Conservation (phyloP, 2,329 filamentous ascomycete species). For the Rhinocladiella mackenziei region DNA sequence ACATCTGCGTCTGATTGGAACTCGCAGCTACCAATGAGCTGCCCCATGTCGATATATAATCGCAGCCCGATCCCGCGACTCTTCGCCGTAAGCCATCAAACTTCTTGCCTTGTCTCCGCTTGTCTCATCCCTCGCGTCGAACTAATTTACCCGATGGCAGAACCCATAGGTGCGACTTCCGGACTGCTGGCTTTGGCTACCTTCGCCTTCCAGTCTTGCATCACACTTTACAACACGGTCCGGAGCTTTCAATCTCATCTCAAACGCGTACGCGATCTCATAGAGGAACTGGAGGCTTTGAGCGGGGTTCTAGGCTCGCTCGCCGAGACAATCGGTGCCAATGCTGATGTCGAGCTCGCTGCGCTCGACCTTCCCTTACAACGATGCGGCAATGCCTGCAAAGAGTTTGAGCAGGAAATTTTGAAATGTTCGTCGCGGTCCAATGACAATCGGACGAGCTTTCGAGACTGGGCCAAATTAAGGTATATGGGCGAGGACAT, state of each 20-base stretch:
- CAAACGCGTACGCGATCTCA: slow-evolving; percentile 40
- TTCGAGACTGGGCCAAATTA: slow-evolving; percentile 46
- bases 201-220: slow-evolving; percentile 41
- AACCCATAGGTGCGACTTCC: slow-evolving; percentile 39
- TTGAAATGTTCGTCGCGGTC: slow-evolving; percentile 37
- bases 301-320: slow-evolving; percentile 38
- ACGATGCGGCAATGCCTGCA: slow-evolving; percentile 43
- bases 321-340: slow-evolving; percentile 32
- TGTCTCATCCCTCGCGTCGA: no score
- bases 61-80: no score
- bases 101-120: no score
- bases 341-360: slow-evolving; percentile 31
- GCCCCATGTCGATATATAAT: no score
- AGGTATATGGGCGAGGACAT: slow-evolving; percentile 46
- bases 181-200: slow-evolving; percentile 37
- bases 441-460: slow-evolving; percentile 37
- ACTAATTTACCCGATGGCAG: slow-evolving; percentile 34
- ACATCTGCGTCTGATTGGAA: no score
- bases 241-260: slow-evolving; percentile 39
- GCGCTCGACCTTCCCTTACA: slow-evolving; percentile 39
- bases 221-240: slow-evolving; percentile 38
- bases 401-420: slow-evolving; percentile 42
- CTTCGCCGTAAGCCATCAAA: no score
- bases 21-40: no score
- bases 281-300: slow-evolving; percentile 41